A percentile compares a stretch with the other conserved stretches of the same genome.
These are phyloP conservation scores for Colletotrichum sojae DNA, from an alignment of 2,329 filamentous ascomycete genomes.

Conservation along the genomic window DNA sequence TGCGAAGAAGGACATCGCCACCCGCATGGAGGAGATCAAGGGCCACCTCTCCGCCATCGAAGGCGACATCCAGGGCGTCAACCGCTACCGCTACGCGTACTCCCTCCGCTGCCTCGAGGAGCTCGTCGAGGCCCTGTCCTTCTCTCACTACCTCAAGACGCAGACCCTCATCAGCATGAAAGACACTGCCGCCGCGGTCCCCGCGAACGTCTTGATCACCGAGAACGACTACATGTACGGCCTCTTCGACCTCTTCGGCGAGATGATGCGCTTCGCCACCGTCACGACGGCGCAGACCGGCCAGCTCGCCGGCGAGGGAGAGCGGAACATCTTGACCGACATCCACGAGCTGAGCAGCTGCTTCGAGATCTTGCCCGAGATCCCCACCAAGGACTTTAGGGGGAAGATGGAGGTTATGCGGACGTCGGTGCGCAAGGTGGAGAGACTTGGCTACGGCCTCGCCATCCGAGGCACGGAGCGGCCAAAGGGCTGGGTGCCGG, in stretches of 20 bases:
- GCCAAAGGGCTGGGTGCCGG: conserved; percentile 93
- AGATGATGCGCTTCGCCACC: conserved; percentile 97
- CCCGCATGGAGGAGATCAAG: conserved; percentile 79
- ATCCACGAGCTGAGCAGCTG: conserved; percentile 82
- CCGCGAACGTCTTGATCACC: conserved; percentile 74
- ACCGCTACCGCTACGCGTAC: conserved; percentile 84
- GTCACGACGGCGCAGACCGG: conserved; percentile 86
- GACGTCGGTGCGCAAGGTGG: conserved; percentile 92
- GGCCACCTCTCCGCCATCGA: conserved; percentile 77
- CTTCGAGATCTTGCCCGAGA: conserved; percentile 81
- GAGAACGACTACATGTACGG: conserved; percentile 91
- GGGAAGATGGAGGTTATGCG: conserved; percentile 91
- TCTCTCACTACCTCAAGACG: conserved; percentile 86
- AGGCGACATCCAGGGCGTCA: conserved; percentile 82
- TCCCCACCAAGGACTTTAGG: conserved; percentile 69
- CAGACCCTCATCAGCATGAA: conserved; percentile 81
- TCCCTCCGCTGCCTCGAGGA: conserved; percentile 92
- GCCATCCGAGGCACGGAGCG: conserved; percentile 89
- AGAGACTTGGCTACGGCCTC: conserved; percentile 89
- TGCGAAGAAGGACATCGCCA: conserved; percentile 78
- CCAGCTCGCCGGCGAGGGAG: conserved; percentile 56
- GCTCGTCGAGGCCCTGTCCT: conserved; percentile 91
- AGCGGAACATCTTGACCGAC: conserved; percentile 80
- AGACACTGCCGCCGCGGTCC: conserved; percentile 67
- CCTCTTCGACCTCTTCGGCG: conserved; percentile 93